Evolutionary conservation across 345 rosid genomes (phyloP).

Genomic region (Clausena lansium): DNA sequence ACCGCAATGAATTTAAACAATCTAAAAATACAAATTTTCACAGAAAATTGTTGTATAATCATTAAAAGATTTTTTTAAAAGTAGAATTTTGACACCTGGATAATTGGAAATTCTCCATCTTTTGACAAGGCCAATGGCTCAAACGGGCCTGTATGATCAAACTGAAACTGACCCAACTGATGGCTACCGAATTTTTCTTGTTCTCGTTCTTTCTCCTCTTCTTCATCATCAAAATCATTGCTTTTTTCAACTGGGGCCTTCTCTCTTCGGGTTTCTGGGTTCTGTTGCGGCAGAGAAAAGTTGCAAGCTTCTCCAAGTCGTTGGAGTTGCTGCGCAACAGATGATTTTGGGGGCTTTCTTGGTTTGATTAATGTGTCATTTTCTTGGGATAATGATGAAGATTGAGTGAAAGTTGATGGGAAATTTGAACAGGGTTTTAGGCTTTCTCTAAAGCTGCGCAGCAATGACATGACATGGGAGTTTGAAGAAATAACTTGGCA

Average conservation of each 20-base stretch:
- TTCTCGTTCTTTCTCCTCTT: slow-evolving; percentile 30
- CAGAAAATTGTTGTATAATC: neutral
- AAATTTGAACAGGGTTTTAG: slow-evolving; percentile 60
- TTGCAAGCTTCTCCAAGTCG: slow-evolving; percentile 57
- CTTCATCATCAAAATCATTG: slow-evolving; percentile 26
- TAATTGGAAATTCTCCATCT: slow-evolving; percentile 53
- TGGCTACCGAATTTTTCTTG: slow-evolving; percentile 51
- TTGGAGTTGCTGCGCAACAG: slow-evolving; percentile 66
- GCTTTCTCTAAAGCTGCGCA: slow-evolving; percentile 60
- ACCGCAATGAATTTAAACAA: neutral
- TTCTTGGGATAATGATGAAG: slow-evolving; percentile 38
- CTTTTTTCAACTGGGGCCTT: slow-evolving; percentile 19
- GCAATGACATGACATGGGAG: slow-evolving; percentile 55
- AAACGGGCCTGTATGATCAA: slow-evolving; percentile 75
- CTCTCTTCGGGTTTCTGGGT: slow-evolving; percentile 12
- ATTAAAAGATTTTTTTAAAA: neutral
- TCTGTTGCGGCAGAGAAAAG: slow-evolving; percentile 32
- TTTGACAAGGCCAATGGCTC: slow-evolving; percentile 66
- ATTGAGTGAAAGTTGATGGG: slow-evolving; percentile 18
- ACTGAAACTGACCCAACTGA: slow-evolving; percentile 50
- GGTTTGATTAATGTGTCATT: slow-evolving; percentile 29
- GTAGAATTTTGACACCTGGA: slow-evolving; percentile 44
- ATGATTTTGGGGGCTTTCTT: slow-evolving; percentile 87
- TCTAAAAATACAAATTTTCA: neutral
- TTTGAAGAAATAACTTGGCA: neutral